Base-by-base conservation (phyloP, 192 early-diverging fungal genomes). In the Pecoramyces ruminantium region DNA sequence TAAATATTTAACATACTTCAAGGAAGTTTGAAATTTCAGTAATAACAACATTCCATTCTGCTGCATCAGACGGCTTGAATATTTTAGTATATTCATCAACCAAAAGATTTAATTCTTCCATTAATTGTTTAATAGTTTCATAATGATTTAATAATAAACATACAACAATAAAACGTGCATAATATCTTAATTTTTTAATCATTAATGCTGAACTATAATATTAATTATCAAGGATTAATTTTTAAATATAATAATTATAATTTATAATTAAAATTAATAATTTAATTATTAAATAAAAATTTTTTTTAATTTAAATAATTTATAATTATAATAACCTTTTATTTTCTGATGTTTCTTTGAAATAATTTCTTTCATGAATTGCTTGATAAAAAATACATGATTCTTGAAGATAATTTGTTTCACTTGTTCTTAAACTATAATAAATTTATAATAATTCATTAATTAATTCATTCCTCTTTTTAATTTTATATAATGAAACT, bases 151-250 rank as follows among this genome's bases (percentile, higher is more conserved):
- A 87, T 28, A 97, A 86, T 77, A 97, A 82, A 83, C 95, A 95
- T 4, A 98, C 97, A 34, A 98, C 95, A 38, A 97, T 98, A 86
- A 97, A 98, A 34, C 98, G 92, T 4, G 98, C 98, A 85, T 96
- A 98, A 85, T 97, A 99, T 18, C 98, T 92, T 80, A 99, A 90
- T 80, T 97, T 98, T 83, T 99, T 99, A 84, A 98, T 96, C 90
- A 96, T 93, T 15, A 98, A 84, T 17, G 94, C 92, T 12, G 96
- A 91, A 81, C 93, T 96, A 67, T 67, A n/a, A n/a, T 51, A 39
- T 85, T 30, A 58, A 29, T 79, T 79, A 77, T 30, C 28, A 38
- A 28, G 29, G n/a, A n/a, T n/a, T n/a, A n/a, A n/a, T n/a, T n/a
- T n/a, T n/a, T n/a, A n/a, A n/a, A n/a, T n/a, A n/a, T n/a, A n/a